Conservation (phyloP, 164 flowering plant genomes). For the Nymphaea colorata region DNA sequence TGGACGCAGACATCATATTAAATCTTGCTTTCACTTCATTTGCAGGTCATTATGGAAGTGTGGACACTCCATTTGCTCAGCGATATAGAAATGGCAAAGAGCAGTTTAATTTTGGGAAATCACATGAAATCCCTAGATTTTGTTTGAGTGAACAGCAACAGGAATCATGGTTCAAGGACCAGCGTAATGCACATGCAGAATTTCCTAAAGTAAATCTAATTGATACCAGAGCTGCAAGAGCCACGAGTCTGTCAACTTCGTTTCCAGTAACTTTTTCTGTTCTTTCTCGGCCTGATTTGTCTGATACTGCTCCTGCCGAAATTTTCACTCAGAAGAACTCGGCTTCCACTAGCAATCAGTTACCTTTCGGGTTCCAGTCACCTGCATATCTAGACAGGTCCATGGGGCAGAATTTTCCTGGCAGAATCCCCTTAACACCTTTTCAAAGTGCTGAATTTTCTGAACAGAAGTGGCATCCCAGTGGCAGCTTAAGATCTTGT, state of each 20-base stretch:
- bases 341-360: slow-evolving; percentile 9
- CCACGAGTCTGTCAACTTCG: slow-evolving; percentile 9
- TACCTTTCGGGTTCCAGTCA: slow-evolving; percentile 15
- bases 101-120: slow-evolving; percentile 15
- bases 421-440: slow-evolving; percentile 10
- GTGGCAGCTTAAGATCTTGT: slow-evolving; percentile 7
- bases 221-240: slow-evolving; percentile 15
- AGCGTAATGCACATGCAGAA: slow-evolving; percentile 5
- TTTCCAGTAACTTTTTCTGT: slow-evolving; percentile 6
- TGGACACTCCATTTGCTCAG: slow-evolving; percentile 6
- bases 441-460: slow-evolving; percentile 7
- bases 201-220: slow-evolving; percentile 29
- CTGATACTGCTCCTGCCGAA: slow-evolving; percentile 14
- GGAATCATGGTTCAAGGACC: slow-evolving; percentile 12
- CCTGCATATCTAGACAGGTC: slow-evolving; percentile 9
- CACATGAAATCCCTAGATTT: slow-evolving; percentile 13
- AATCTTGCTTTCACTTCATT: not conserved
- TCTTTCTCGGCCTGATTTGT: slow-evolving; percentile 10
- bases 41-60: slow-evolving; percentile 24
- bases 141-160: slow-evolving; percentile 9
- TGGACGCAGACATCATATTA: too few relatives aligned
- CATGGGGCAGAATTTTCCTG: not conserved
- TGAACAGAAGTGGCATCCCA: slow-evolving; percentile 10
- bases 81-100: slow-evolving; percentile 7
- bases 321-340: slow-evolving; percentile 19